phyloP scores from a whole-genome alignment of 495 filamentous ascomycete genomes.

The Aspergillus ellipticus region DNA sequence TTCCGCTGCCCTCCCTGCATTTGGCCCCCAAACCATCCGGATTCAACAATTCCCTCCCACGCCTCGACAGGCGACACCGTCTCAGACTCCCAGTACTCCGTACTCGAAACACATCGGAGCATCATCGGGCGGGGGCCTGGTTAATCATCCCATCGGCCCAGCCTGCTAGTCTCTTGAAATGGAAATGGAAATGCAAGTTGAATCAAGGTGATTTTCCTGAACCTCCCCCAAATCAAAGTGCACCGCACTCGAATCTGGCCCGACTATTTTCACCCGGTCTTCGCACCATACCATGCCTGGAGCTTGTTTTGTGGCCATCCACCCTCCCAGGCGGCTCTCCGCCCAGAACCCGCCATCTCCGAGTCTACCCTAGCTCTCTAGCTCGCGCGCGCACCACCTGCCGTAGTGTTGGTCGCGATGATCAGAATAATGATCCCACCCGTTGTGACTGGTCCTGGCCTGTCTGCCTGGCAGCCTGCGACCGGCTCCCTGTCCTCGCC shows the following conservation, averaged over 20 bases:
- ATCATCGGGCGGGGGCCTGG: not conserved
- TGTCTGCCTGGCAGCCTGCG: too few relatives aligned
- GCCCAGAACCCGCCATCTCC: not conserved
- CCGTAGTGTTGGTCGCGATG: not conserved
- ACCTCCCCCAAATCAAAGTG: not conserved
- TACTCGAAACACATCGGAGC: not conserved
- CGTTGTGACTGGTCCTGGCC: not conserved
- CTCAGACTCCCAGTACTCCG: too few relatives aligned
- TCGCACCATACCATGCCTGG: conserved; percentile 4
- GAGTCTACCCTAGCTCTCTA: not conserved
- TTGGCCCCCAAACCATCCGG: conserved; percentile 11
- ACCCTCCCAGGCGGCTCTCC: conserved; percentile 1
- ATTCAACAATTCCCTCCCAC: not conserved
- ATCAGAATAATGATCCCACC: not conserved
- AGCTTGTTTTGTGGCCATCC: conserved; percentile 15
- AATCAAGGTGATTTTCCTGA: not conserved
- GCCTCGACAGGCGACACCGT: too few relatives aligned
- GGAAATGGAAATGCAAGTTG: not conserved
- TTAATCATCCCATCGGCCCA: not conserved
- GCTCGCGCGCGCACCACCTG: not conserved
- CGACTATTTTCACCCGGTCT: conserved; percentile 3
- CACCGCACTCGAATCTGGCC: not conserved
- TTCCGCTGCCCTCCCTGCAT: conserved; percentile 3
- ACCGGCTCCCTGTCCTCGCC: not conserved
- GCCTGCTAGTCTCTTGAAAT: not conserved